Conservation (phyloP, 1,284 basidiomycete species). For the Sanguinoderma infundibulare region DNA sequence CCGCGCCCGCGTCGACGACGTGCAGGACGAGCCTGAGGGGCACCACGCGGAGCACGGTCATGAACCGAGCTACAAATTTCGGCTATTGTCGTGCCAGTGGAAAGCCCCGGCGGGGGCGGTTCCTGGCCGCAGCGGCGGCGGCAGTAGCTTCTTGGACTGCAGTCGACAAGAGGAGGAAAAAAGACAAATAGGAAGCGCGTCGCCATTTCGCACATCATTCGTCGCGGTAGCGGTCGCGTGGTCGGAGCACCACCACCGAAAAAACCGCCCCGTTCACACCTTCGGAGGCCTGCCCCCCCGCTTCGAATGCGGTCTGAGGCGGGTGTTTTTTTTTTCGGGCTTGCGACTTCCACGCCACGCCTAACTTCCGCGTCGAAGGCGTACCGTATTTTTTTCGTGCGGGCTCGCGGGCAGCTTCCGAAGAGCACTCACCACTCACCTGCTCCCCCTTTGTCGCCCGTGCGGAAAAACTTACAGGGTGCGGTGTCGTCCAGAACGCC, state of each 20-base stretch:
- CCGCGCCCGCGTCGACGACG: neutral
- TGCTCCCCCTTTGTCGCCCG: slow-evolving; percentile 11
- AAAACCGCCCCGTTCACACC: neutral
- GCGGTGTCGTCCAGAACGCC: slow-evolving; percentile 9
- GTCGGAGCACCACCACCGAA: neutral
- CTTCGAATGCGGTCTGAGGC: neutral
- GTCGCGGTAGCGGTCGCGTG: neutral
- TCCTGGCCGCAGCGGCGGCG: slow-evolving; percentile 17
- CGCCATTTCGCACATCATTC: neutral
- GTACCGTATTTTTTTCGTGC: no score
- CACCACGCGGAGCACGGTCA: slow-evolving; percentile 3
- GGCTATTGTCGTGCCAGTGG: slow-evolving; percentile 8
- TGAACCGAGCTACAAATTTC: neutral
- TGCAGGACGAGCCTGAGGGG: neutral
- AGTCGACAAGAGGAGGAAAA: slow-evolving; percentile 3
- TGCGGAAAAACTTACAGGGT: slow-evolving; percentile 24
- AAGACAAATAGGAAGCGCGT: slow-evolving; percentile 5
- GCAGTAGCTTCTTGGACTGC: slow-evolving; percentile 6
- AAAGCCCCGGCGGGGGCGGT: slow-evolving; percentile 13
- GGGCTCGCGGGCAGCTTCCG: neutral
- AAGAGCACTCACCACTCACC: neutral
- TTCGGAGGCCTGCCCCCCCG: neutral
- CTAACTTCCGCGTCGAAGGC: neutral
- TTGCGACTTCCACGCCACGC: neutral
- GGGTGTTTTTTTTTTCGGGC: slow-evolving; percentile 8